Evolutionary conservation across 306 rosid species (phyloP).

Genomic region (Fagus crenata): DNA sequence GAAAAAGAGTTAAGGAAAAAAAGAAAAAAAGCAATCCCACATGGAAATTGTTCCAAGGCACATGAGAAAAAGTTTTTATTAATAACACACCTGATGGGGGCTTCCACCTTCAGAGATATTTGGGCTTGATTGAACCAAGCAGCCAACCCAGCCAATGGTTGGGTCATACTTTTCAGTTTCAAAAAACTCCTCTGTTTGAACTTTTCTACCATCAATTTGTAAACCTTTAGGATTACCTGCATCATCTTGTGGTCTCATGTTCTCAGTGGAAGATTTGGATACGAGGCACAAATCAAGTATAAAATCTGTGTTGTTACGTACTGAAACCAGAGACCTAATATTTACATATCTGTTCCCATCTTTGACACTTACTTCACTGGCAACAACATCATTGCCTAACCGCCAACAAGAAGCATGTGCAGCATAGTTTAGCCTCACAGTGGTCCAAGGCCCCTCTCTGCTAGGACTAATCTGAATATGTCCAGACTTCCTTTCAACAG

Average conservation of each 20-base stretch:
- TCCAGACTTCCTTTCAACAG: slow-evolving; percentile 56
- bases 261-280: slow-evolving; percentile 40
- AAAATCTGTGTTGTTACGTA: slow-evolving; percentile 69
- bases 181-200: slow-evolving; percentile 58
- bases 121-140: slow-evolving; percentile 40
- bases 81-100: slow-evolving; percentile 48
- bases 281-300: slow-evolving; percentile 70
- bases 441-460: slow-evolving; percentile 96
- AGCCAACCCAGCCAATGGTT: slow-evolving; percentile 60
- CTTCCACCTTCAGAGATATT: slow-evolving; percentile 49
- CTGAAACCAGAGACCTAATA: slow-evolving; percentile 86
- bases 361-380: slow-evolving; percentile 85
- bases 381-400: slow-evolving; percentile 84
- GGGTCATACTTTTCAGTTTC: slow-evolving; percentile 77
- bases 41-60: slow-evolving; percentile 15
- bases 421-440: slow-evolving; percentile 94
- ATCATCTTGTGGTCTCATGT: slow-evolving; percentile 28
- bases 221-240: slow-evolving; percentile 43
- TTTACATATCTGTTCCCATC: slow-evolving; percentile 87
- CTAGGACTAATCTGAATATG: slow-evolving; percentile 94
- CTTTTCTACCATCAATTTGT: slow-evolving; percentile 35
- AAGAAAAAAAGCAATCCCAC: slow-evolving; percentile 1
- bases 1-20: neutral
- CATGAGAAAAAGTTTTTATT: slow-evolving; percentile 8
- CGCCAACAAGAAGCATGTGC: slow-evolving; percentile 98